Conservation (phyloP, 2,329 filamentous ascomycete genomes). For the Phialophora verrucosa region DNA sequence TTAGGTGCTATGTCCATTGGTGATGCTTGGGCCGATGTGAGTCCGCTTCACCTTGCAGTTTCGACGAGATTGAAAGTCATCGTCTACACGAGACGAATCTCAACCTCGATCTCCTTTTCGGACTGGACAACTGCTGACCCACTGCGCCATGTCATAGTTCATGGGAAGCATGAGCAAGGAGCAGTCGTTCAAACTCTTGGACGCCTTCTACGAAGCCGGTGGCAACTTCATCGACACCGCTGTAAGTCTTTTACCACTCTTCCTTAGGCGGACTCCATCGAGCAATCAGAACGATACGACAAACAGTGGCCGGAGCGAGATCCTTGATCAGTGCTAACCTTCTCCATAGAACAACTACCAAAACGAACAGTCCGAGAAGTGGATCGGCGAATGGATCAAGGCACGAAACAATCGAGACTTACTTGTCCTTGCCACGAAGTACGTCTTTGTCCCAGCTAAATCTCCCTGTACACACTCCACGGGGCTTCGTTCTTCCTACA, state of each 20-base stretch:
- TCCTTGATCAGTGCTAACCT: conserved; percentile 1
- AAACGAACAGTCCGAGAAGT: conserved; percentile 65
- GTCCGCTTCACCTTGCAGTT: conserved; percentile 36
- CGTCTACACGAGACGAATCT: not conserved
- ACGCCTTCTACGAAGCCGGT: conserved; percentile 67
- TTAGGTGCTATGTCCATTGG: conserved; percentile 50
- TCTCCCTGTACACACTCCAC: not conserved
- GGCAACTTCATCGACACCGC: conserved; percentile 77
- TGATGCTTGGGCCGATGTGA: conserved; percentile 42
- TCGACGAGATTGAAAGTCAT: not conserved
- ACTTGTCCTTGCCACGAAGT: conserved; percentile 75
- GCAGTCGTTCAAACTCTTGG: conserved; percentile 67
- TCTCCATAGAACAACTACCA: conserved; percentile 68
- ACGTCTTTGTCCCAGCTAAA: conserved; percentile 54
- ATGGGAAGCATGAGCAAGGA: conserved; percentile 63
- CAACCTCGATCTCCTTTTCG: not conserved
- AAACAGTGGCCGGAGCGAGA: not conserved
- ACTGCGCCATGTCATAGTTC: conserved; percentile 54
- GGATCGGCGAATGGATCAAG: conserved; percentile 67
- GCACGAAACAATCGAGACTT: conserved; percentile 68
- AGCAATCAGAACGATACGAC: not conserved
- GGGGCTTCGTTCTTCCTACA: not conserved
- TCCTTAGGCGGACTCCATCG: not conserved
- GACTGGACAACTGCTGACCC: not conserved
- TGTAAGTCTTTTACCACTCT: conserved; percentile 15